Evolutionary conservation across 495 filamentous ascomycete genomes (phyloP).

Genomic region (Geoglossum glabrum): DNA sequence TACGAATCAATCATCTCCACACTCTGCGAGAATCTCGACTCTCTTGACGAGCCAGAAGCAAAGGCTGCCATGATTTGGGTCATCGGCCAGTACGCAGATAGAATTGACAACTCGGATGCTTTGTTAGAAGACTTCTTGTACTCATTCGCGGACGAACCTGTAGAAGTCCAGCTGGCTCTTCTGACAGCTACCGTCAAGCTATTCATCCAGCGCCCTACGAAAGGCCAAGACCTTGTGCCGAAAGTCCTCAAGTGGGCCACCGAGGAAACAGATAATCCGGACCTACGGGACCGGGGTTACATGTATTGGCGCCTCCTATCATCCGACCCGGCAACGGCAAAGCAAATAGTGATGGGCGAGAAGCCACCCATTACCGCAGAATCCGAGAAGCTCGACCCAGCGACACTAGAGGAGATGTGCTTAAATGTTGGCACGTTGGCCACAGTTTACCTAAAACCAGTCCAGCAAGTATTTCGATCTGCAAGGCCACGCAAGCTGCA

Average conservation of each 20-base stretch:
- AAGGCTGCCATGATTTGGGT: constrained; percentile 99
- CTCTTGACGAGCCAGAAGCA: constrained; percentile 93
- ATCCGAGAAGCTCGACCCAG: constrained; percentile 79
- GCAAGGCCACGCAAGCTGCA: constrained; percentile 59
- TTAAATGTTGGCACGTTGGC: constrained; percentile 89
- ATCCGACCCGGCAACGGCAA: constrained; percentile 75
- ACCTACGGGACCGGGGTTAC: constrained; percentile 86
- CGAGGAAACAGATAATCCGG: constrained; percentile 95
- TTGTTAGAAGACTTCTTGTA: constrained; percentile 89
- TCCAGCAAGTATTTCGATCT: constrained; percentile 89
- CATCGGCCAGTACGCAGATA: constrained; percentile 91
- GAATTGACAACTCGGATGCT: constrained; percentile 88
- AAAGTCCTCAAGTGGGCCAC: constrained; percentile 98
- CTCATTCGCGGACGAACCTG: constrained; percentile 78
- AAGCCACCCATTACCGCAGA: constrained; percentile 95
- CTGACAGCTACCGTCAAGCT: constrained; percentile 95
- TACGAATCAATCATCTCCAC: constrained; percentile 95
- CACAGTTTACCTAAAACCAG: constrained; percentile 93
- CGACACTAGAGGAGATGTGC: constrained; percentile 90
- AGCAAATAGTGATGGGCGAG: constrained; percentile 83
- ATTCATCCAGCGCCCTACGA: constrained; percentile 92
- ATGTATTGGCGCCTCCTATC: constrained; percentile 99
- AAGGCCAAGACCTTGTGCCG: constrained; percentile 81
- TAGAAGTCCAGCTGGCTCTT: constrained; percentile 87
- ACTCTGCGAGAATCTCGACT: constrained; percentile 90